Evolutionary conservation across 2,329 filamentous ascomycete genomes (phyloP), one percentile per base, ranked within the genome.

Genomic region (Trichoderma sp.): DNA sequence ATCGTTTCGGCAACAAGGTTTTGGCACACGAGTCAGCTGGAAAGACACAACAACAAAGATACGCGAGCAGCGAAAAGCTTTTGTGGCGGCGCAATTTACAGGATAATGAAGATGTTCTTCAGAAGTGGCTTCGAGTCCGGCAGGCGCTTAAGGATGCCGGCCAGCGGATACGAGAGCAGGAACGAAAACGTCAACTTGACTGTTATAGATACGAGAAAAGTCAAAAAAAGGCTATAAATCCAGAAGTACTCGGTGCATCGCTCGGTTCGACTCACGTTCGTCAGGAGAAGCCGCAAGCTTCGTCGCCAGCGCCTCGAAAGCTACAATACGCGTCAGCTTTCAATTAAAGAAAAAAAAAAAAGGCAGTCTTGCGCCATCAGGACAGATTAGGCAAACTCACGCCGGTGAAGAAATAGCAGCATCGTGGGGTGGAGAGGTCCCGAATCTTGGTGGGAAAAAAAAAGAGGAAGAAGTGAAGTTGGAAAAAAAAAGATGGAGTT

Each of bases 161-260:
- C 93, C 66, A 99, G 86, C 2, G 96, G 96, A 77, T 97, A 99
- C 13, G 96, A 98, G 49, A 97, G 80, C 59, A 99, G 85, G 79
- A 98, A 97, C 7, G 92, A 93, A 77, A 90, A 90, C 75, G 97
- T 91, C 74, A 98, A 91, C 80, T 99, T 99, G 74, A 99, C 94
- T 97, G 39, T 49, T 13, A 28, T 18, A 10, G 11, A 34, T n/a
- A n/a, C n/a, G n/a, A n/a, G n/a, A n/a, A n/a, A n/a, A n/a, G n/a
- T n/a, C n/a, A n/a, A n/a, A n/a, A n/a, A n/a, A n/a, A n/a, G n/a
- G n/a, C n/a, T n/a, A n/a, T n/a, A n/a, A n/a, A n/a, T n/a, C n/a
- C n/a, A n/a, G n/a, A n/a, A n/a, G n/a, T n/a, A n/a, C 32, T 34
- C 32, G 11, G 32, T 34, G 32, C 14, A 34, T 34, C 32, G 32